Percentiles rank a stretch among this genome's conserved stretches.
phyloP scores from a whole-genome alignment of 805 yeast species.

The Teunomyces kruisii region DNA sequence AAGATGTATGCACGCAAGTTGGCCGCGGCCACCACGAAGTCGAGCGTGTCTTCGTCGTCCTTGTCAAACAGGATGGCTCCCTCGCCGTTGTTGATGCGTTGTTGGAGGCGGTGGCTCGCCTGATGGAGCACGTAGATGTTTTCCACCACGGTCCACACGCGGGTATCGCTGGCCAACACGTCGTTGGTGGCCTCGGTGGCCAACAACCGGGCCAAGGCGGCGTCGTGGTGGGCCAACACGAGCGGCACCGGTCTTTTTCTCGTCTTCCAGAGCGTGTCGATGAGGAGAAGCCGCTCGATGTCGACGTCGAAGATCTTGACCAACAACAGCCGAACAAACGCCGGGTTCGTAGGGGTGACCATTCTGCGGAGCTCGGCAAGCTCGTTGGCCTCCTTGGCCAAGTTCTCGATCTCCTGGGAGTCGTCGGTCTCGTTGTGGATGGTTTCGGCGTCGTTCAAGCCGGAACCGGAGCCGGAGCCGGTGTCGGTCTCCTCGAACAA shows the following conservation, averaged over 20 bases:
- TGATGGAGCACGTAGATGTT: constrained; percentile 58
- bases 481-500: constrained; percentile 62
- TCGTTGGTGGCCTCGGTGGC: constrained; percentile 3
- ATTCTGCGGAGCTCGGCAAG: constrained; percentile 37
- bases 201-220: constrained; percentile 12
- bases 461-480: no score
- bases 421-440: constrained; percentile 56
- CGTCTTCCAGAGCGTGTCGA: constrained; percentile 77
- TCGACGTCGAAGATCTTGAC: constrained; percentile 69
- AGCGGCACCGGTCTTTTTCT: constrained; percentile 70
- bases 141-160: constrained; percentile 61
- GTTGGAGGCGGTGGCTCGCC: constrained; percentile 50
- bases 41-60: constrained; percentile 89
- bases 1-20: constrained; percentile 74
- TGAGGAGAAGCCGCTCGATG: constrained; percentile 65
- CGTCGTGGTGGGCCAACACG: constrained; percentile 21
- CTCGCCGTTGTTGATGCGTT: constrained; percentile 42
- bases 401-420: constrained; percentile 60
- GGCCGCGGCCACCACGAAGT: constrained; percentile 84
- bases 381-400: constrained; percentile 68
- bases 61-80: constrained; percentile 72
- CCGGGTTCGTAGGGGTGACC: constrained; percentile 11
- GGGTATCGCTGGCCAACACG: constrained; percentile 30
- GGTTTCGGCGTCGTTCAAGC: constrained; percentile 13
- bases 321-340: constrained; percentile 44